These are phyloP conservation scores for Ogataea trehalophila DNA, from an alignment of 805 yeast genomes.

Conservation along the genomic window DNA sequence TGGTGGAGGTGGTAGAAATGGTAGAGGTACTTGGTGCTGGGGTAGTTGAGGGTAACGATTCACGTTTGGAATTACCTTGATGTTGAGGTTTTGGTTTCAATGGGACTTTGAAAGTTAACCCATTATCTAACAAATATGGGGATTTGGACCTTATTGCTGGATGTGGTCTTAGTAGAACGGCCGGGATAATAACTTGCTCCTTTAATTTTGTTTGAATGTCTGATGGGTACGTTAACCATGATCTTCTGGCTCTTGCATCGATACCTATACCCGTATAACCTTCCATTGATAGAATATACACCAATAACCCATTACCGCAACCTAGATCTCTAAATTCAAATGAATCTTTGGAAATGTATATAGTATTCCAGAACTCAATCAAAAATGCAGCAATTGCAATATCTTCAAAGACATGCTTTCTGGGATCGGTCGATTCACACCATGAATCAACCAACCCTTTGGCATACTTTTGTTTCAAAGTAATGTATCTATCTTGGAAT, in stretches of 20 bases:
- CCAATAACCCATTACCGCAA: conserved; percentile 90
- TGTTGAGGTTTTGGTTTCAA: conserved; percentile 25
- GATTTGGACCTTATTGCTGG: conserved; percentile 51
- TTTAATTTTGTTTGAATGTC: conserved; percentile 51
- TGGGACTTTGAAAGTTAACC: conserved; percentile 53
- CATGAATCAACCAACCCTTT: conserved; percentile 69
- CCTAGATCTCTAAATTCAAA: conserved; percentile 86
- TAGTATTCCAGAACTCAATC: conserved; percentile 74
- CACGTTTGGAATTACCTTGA: conserved; percentile 15
- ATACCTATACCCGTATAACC: conserved; percentile 82
- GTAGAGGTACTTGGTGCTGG: background rate
- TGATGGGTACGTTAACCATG: conserved; percentile 78
- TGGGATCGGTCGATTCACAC: conserved; percentile 94
- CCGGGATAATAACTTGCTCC: conserved; percentile 84
- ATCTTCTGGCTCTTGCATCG: conserved; percentile 84
- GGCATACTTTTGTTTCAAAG: conserved; percentile 78
- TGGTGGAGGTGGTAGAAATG: background rate
- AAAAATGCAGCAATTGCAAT: conserved; percentile 92
- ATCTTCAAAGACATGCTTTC: conserved; percentile 94
- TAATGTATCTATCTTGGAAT: conserved; percentile 78
- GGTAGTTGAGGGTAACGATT: conserved; percentile 1
- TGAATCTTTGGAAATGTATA: conserved; percentile 33
- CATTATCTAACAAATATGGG: conserved; percentile 57
- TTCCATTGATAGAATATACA: conserved; percentile 67
- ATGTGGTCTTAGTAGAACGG: conserved; percentile 62